A percentile compares a stretch with the other conserved stretches of the same genome.
Conservation (phyloP, 768 basidiomycete genomes). For the Suillus cothurnatus region DNA sequence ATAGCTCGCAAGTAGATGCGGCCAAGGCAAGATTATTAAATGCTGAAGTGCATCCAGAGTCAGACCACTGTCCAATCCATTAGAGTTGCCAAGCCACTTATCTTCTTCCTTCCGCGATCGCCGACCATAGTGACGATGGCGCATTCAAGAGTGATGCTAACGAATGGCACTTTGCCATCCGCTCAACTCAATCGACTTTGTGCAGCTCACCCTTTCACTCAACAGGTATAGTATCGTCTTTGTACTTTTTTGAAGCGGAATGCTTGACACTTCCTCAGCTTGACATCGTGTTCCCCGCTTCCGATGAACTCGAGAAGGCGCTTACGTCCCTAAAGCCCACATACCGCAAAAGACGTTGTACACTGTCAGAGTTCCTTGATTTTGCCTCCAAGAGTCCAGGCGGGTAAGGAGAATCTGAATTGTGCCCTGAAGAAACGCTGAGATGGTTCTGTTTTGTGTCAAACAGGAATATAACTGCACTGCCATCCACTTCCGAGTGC, state of each 20-base stretch:
- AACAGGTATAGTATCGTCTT: conserved; percentile 43
- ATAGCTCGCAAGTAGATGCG: conserved; percentile 7
- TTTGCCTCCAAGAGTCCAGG: conserved; percentile 33
- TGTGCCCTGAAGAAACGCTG: neutral
- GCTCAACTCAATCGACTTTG: conserved; percentile 38
- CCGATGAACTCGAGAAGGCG: conserved; percentile 37
- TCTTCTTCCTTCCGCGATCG: neutral
- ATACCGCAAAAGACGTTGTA: conserved; percentile 47
- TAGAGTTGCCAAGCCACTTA: neutral
- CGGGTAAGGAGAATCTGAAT: conserved; percentile 27
- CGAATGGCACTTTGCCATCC: conserved; percentile 23
- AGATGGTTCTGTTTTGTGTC: neutral
- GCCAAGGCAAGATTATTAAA: neutral
- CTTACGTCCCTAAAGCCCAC: conserved; percentile 44
- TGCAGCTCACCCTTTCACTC: conserved; percentile 51
- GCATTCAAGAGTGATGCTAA: conserved; percentile 21
- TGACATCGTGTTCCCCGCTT: conserved; percentile 61
- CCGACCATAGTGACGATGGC: conserved; percentile 14
- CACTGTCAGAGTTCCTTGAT: conserved; percentile 46
- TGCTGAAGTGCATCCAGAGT: neutral
- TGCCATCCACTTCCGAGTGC: conserved; percentile 31
- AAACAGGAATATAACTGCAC: conserved; percentile 39
- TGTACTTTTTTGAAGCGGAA: neutral
- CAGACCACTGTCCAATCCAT: neutral
- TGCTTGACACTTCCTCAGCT: conserved; percentile 42